Base-by-base conservation (phyloP, 352 stramenopile species). In the Pythium sp. region DNA sequence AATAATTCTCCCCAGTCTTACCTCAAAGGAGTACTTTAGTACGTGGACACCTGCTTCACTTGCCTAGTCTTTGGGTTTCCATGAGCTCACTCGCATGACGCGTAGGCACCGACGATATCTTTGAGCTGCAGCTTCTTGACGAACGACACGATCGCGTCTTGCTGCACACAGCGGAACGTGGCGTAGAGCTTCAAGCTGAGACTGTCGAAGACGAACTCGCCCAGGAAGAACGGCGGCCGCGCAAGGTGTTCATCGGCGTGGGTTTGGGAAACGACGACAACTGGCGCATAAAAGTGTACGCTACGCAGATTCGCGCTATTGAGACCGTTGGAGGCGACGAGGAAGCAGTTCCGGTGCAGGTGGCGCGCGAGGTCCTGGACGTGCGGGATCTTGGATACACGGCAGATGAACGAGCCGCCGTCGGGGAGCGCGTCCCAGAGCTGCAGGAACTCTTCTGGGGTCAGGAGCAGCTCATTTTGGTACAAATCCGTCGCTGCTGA, bases 101-200 rank as follows among this genome's bases (percentile, higher is more conserved):
- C 70, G 65, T 92, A 92, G 8, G 79, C 72, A 2, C 87, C 84
- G 26, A 93, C 82, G 32, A 93, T 83, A 38, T 89, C 77, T 62
- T 91, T 92, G 56, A 93, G 84, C 62, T 90, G 84, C 36, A 93
- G 72, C 49, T 80, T 83, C 70, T 89, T 90, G 2, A 93, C 81
- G 66, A 84, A 89, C 14, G 71, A 65, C 26, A 91, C 78, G 57
- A 92, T 87, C 26, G 77, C 76, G 22, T 90, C 79, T 7, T 76
- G 64, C 12, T 87, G 75, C 24, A 64, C 58, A 58, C 82, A 91
- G 5, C 84, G 81, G 41, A 93, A 93, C 51, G 72, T 77, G n/a
- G 84, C 82, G 54, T 71, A 74, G 15, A 94, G 58, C 62, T 90
- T 90, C 2, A 91, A 64, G 30, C 73, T 87, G 22, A 92, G 70